phyloP scores from a whole-genome alignment of 1,284 basidiomycete species.

The Trametes versicolor region DNA sequence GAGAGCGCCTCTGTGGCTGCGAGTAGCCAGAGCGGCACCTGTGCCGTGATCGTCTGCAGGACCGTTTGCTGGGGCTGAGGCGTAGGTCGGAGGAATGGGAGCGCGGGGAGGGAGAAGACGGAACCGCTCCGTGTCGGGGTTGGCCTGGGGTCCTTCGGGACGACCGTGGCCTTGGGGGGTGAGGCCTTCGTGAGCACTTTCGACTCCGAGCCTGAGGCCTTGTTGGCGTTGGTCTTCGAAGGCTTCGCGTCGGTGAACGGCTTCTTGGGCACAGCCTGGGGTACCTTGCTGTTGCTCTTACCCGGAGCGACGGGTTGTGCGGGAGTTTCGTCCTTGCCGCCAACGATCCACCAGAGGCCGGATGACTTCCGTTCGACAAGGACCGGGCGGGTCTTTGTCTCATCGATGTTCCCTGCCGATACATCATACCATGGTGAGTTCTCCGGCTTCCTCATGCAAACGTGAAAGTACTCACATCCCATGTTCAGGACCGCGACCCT shows the following conservation, averaged over 20 bases:
- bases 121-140: conserved; percentile 21
- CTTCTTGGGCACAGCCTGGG: conserved; percentile 18
- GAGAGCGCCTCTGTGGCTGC: conserved; percentile 76
- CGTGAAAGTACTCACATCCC: conserved; percentile 64
- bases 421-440: no score
- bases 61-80: conserved; percentile 49
- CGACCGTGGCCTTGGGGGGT: conserved; percentile 13
- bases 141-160: conserved; percentile 10
- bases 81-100: conserved; percentile 28
- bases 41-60: conserved; percentile 53
- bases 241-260: conserved; percentile 25
- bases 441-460: background rate
- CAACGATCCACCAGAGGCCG: conserved; percentile 64
- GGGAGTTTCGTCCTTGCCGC: conserved; percentile 46
- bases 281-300: conserved; percentile 7
- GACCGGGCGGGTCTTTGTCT: conserved; percentile 60
- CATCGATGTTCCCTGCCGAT: conserved; percentile 64
- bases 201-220: background rate
- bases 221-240: conserved; percentile 4
- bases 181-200: conserved; percentile 14
- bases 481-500: conserved; percentile 74
- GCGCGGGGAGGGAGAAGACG: conserved; percentile 30
- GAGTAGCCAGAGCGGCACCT: conserved; percentile 75
- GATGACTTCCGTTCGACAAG: conserved; percentile 60
- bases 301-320: background rate